Base-by-base conservation (phyloP, 129 eudicot species). In the Tanacetum coccineum region DNA sequence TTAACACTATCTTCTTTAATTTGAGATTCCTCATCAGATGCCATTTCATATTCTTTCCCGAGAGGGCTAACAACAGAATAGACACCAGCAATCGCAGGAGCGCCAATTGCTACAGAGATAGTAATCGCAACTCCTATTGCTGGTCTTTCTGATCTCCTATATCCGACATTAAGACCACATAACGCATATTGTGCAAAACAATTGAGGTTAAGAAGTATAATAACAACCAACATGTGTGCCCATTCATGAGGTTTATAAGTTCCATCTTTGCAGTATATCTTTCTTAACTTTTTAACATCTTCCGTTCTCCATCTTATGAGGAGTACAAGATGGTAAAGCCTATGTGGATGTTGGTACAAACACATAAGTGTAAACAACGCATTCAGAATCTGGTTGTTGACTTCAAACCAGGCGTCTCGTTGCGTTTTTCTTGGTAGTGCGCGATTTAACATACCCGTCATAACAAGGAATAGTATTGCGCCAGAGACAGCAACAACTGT, bases 221-320 rank as follows among this genome's bases (percentile, higher is more conserved):
- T 62, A 36, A 93, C 98, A 42, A 84, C 91, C 87, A 93, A 81
- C 89, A 93, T 88, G 73, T 93, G 98, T 14, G 89, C 80, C 96
- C 98, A 93, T 62, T 93, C 98, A 15, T 93, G 90, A 54, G 98
- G 98, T 54, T 93, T 93, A 53, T 93, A 93, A 11, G 95, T 84
- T 25, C 95, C 98, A 36, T 88, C 71, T 70, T 93, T 88, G 84
- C 98, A 93, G 79, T 93, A 93, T 66, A 75, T 19, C 66, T 86
- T 82, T 65, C 98, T 80, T 3, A 93, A 81, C 67, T 71, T 86
- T 4, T 87, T 54, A 64, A 93, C 64, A 19, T 93, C 98, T 62
- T 88, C 87, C 9, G 85, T 63, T 72, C 76, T 82, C 98, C 98
- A 93, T 75, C 96, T 82, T 25, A 86, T n/a, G 2, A 93, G 81